A percentile compares a stretch with the other conserved stretches of the same genome.
These are phyloP conservation scores for Lasiosphaeriaceae sp. DNA, from an alignment of 495 filamentous ascomycete species.

Conservation along the genomic window DNA sequence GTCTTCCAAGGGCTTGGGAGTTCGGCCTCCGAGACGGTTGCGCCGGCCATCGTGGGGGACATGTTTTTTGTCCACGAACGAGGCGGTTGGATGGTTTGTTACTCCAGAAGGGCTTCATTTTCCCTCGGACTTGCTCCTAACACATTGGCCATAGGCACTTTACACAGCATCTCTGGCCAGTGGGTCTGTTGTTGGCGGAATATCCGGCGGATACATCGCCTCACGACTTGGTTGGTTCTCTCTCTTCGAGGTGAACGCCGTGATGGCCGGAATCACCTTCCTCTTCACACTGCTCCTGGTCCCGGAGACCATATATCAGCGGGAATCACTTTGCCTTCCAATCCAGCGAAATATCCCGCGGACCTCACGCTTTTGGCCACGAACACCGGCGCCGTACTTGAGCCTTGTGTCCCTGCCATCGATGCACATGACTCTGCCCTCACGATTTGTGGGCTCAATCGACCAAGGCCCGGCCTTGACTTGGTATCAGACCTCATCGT, in stretches of 20 bases:
- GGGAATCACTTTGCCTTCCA: constrained; percentile 14
- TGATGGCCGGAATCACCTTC: constrained; percentile 25
- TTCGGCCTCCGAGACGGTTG: constrained; percentile 50
- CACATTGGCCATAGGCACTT: constrained; percentile 31
- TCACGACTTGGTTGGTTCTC: constrained; percentile 37
- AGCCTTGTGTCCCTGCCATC: constrained; percentile 23
- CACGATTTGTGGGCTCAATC: constrained; percentile 15
- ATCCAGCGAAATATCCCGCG: constrained; percentile 16
- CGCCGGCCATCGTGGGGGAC: constrained; percentile 51
- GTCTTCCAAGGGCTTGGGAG: constrained; percentile 52
- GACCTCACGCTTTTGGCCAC: constrained; percentile 10
- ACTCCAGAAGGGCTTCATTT: background rate
- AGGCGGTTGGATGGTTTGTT: constrained; percentile 43
- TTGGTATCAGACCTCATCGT: constrained; percentile 17
- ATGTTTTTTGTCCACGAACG: constrained; percentile 51
- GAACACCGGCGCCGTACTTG: constrained; percentile 14
- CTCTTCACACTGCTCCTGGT: constrained; percentile 43
- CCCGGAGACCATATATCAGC: constrained; percentile 54
- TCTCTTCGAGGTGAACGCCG: constrained; percentile 44
- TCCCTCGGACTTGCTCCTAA: background rate
- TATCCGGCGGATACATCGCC: constrained; percentile 48
- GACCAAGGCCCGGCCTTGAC: constrained; percentile 8
- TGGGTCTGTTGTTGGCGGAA: constrained; percentile 45
- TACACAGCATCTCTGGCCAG: constrained; percentile 51
- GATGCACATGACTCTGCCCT: constrained; percentile 23